Conservation (phyloP, 1,284 basidiomycete species). For the Coniferiporia weirii region DNA sequence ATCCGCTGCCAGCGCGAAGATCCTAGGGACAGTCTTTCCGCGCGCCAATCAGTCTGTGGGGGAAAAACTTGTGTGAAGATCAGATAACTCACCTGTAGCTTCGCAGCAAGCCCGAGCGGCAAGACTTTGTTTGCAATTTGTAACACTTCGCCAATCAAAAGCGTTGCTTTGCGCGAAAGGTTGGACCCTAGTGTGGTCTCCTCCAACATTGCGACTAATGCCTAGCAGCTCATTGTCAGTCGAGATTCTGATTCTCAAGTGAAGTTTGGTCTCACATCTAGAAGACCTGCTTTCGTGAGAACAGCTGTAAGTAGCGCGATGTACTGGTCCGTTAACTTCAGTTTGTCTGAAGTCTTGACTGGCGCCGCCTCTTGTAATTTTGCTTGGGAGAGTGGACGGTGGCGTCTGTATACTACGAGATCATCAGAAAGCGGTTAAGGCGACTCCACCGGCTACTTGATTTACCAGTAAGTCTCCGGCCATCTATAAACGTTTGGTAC, state of each 20-base stretch:
- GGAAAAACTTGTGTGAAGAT: background rate
- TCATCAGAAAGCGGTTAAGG: background rate
- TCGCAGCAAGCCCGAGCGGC: conserved; percentile 79
- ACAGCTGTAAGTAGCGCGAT: conserved; percentile 85
- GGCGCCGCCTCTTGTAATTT: conserved; percentile 27
- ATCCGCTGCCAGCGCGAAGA: conserved; percentile 82
- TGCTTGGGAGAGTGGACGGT: conserved; percentile 35
- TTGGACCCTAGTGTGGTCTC: conserved; percentile 65
- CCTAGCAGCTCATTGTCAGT: conserved; percentile 42
- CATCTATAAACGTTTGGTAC: conserved; percentile 87
- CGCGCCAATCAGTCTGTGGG: background rate
- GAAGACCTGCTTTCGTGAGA: conserved; percentile 81
- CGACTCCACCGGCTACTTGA: conserved; percentile 11
- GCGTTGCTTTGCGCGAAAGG: conserved; percentile 81
- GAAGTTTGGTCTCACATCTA: conserved; percentile 56
- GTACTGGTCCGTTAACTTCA: conserved; percentile 92
- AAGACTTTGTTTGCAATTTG: conserved; percentile 85
- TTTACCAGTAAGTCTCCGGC: conserved; percentile 79
- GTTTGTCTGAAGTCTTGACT: conserved; percentile 47
- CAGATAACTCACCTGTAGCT: conserved; percentile 60
- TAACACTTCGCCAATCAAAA: conserved; percentile 89
- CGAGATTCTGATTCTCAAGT: background rate
- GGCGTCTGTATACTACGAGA: conserved; percentile 57
- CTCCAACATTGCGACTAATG: conserved; percentile 78
- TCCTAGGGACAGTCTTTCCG: conserved; percentile 70